These are phyloP conservation scores for Waltiozyma sp. DNA, from an alignment of 1,139 yeast species.

Conservation along the genomic window DNA sequence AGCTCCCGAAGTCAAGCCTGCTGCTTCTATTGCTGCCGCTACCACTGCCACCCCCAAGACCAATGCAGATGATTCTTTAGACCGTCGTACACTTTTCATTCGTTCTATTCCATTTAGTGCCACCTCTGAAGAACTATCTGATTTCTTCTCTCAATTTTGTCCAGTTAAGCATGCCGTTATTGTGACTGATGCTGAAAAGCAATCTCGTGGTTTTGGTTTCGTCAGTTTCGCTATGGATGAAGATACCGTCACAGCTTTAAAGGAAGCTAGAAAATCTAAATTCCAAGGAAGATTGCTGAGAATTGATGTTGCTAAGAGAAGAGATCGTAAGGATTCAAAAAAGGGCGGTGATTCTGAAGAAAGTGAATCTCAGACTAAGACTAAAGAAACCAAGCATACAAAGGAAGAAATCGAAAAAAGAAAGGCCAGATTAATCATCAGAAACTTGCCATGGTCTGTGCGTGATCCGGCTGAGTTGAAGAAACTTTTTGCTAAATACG, in stretches of 20 bases:
- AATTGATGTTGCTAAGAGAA: conserved; percentile 84
- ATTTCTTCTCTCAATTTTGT: conserved; percentile 80
- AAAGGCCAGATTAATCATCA: conserved; percentile 72
- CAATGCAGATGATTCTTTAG: conserved; percentile 18
- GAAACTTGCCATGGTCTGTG: conserved; percentile 95
- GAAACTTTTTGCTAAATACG: conserved; percentile 63
- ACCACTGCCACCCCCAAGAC: neutral
- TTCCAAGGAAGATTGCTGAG: conserved; percentile 58
- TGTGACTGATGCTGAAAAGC: conserved; percentile 64
- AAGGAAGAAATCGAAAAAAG: conserved; percentile 37
- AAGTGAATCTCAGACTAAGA: neutral
- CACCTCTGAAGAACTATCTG: conserved; percentile 69
- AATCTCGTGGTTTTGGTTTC: conserved; percentile 89
- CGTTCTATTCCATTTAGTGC: conserved; percentile 75
- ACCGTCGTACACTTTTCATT: conserved; percentile 64
- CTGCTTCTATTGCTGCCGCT: neutral
- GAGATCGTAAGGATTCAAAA: conserved; percentile 55
- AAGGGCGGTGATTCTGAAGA: neutral
- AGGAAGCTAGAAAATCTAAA: conserved; percentile 52
- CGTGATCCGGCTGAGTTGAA: conserved; percentile 64
- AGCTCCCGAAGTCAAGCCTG: neutral
- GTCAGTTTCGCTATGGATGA: conserved; percentile 82
- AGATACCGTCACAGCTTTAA: conserved; percentile 71
- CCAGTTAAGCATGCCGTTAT: conserved; percentile 95
- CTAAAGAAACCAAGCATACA: conserved; percentile 12